A percentile compares a stretch with the other conserved stretches of the same genome.
These are phyloP conservation scores for Sphagnum magellanicum DNA, from an alignment of 228 moss, liverwort and hornwort species.

Conservation along the genomic window DNA sequence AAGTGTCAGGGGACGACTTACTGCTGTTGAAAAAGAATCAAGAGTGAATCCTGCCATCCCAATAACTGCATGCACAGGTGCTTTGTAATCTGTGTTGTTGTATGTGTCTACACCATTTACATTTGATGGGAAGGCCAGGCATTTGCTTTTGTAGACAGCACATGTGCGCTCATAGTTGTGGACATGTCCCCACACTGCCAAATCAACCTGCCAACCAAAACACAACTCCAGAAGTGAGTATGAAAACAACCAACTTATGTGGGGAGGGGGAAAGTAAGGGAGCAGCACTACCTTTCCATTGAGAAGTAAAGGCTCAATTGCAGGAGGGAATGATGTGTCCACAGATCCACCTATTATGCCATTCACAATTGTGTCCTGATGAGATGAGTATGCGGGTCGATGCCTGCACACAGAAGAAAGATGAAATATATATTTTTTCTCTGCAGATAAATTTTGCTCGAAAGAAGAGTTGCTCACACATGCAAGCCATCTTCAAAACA, in stretches of 20 bases:
- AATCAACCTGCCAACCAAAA: slow-evolving; percentile 31
- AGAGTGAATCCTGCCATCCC: slow-evolving; percentile 51
- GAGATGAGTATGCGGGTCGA: slow-evolving; percentile 74
- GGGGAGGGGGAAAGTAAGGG: too few relatives aligned
- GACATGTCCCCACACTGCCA: slow-evolving; percentile 58
- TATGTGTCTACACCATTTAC: slow-evolving; percentile 33
- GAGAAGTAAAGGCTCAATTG: slow-evolving; percentile 72
- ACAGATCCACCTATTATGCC: slow-evolving; percentile 31
- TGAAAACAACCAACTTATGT: too few relatives aligned
- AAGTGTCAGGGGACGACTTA: slow-evolving; percentile 4
- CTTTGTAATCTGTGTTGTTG: slow-evolving; percentile 25
- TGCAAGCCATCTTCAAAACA: too few relatives aligned
- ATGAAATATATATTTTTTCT: too few relatives aligned
- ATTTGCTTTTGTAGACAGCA: slow-evolving; percentile 23
- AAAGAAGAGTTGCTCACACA: too few relatives aligned
- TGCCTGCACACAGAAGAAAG: slow-evolving; percentile 32
- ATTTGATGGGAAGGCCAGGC: slow-evolving; percentile 28
- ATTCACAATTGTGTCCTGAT: not conserved
- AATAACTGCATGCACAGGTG: slow-evolving; percentile 48
- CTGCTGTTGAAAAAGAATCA: slow-evolving; percentile 7
- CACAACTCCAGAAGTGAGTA: too few relatives aligned
- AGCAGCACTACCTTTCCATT: slow-evolving; percentile 35
- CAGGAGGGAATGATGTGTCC: slow-evolving; percentile 28
- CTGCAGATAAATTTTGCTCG: too few relatives aligned
- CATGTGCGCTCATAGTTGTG: slow-evolving; percentile 68